These are phyloP conservation scores for Ophiostoma populinum DNA, from an alignment of 2,329 filamentous ascomycete species.

Conservation along the genomic window DNA sequence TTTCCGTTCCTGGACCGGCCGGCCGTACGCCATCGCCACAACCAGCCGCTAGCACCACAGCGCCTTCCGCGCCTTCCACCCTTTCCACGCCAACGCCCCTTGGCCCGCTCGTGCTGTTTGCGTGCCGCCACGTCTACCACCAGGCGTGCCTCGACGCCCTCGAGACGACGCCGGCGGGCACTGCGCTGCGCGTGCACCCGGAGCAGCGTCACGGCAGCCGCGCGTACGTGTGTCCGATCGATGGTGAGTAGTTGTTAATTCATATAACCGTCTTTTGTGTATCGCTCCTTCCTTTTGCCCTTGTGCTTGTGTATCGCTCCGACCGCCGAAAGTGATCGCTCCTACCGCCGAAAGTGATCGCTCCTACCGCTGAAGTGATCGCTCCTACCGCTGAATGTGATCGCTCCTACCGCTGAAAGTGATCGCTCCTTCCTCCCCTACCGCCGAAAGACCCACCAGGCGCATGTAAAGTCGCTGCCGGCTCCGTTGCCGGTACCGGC, in stretches of 20 bases:
- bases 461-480: conserved; percentile 7
- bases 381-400: background rate
- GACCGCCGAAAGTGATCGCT: background rate
- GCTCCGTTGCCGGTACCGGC: conserved; percentile 24
- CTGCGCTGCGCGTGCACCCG: background rate
- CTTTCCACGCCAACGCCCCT: conserved; percentile 25
- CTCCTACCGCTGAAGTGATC: background rate
- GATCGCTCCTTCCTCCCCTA: background rate
- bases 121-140: conserved; percentile 56
- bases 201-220: conserved; percentile 10
- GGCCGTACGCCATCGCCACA: conserved; percentile 5
- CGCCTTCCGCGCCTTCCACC: too few relatives aligned
- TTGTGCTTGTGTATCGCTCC: background rate
- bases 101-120: conserved; percentile 48
- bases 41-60: too few relatives aligned
- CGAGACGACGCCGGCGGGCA: conserved; percentile 26
- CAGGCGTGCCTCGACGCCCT: conserved; percentile 50
- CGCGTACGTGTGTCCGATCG: conserved; percentile 39
- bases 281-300: background rate
- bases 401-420: background rate
- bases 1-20: background rate
- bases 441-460: conserved; percentile 11
- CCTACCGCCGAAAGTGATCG: background rate
- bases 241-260: conserved; percentile 22
- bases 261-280: background rate